Evolutionary conservation across 2,329 filamentous ascomycete genomes (phyloP).

Genomic region (Tympanopsis confertula): DNA sequence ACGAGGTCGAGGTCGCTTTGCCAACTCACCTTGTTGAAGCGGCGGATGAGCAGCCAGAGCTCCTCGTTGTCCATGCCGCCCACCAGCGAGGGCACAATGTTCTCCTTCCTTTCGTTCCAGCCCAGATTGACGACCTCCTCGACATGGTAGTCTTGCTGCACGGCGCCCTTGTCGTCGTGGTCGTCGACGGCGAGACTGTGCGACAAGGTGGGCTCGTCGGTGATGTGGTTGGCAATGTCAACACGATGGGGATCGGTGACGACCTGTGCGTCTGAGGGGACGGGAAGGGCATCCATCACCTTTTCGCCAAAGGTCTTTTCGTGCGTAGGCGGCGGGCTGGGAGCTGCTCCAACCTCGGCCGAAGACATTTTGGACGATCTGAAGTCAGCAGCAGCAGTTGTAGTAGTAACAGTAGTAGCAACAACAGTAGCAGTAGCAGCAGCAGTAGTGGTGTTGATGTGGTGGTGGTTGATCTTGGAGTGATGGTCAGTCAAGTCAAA

Average conservation of each 20-base stretch:
- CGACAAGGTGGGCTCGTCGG: constrained; percentile 20
- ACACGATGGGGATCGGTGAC: constrained; percentile 13
- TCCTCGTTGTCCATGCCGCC: constrained; percentile 57
- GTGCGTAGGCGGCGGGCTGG: too few relatives aligned
- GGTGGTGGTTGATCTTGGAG: too few relatives aligned
- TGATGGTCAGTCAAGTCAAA: too few relatives aligned
- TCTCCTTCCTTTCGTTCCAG: constrained; percentile 50
- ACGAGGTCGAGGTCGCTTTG: constrained; percentile 28
- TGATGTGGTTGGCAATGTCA: constrained; percentile 10
- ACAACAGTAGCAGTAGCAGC: too few relatives aligned
- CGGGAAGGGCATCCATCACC: constrained; percentile 19
- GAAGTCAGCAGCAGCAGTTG: too few relatives aligned
- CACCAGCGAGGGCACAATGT: constrained; percentile 48
- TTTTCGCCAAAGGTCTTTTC: too few relatives aligned
- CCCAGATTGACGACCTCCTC: constrained; percentile 53
- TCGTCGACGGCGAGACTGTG: constrained; percentile 29
- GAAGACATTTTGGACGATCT: too few relatives aligned
- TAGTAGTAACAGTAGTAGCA: too few relatives aligned
- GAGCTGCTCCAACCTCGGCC: too few relatives aligned
- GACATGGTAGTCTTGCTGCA: constrained; percentile 33
- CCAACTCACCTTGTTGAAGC: constrained; percentile 57
- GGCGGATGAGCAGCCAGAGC: constrained; percentile 48
- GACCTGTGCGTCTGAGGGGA: constrained; percentile 16
- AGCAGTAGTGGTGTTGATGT: too few relatives aligned
- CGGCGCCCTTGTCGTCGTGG: constrained; percentile 29